Evolutionary conservation across 225 moss, liverwort and hornwort genomes (phyloP).

Genomic region (Marchantia polymorpha): DNA sequence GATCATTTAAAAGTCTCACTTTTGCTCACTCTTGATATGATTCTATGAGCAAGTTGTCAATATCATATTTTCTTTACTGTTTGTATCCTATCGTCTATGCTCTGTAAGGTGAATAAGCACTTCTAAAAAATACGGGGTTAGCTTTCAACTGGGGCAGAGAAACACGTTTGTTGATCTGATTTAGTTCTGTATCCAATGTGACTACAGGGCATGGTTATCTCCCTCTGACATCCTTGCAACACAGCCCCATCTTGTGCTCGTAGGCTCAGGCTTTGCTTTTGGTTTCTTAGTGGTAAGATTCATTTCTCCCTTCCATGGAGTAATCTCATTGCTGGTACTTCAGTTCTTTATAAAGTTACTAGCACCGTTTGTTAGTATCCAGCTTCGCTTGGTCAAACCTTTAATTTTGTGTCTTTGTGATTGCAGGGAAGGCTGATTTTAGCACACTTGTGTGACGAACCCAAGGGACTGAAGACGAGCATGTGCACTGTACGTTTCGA

Average conservation of each 20-base stretch:
- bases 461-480: slow-evolving; percentile 93
- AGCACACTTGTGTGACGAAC: slow-evolving; percentile 93
- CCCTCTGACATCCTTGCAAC: slow-evolving; percentile 67
- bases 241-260: slow-evolving; percentile 82
- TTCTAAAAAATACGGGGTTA: too few species aligned
- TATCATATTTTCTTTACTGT: too few species aligned
- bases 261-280: slow-evolving; percentile 84
- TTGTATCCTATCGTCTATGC: too few species aligned
- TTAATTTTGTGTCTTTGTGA: background rate
- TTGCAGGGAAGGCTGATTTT: slow-evolving; percentile 84
- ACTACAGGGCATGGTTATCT: slow-evolving; percentile 69
- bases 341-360: background rate
- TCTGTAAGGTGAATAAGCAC: too few species aligned
- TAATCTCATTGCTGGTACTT: background rate
- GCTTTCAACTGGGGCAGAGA: too few species aligned
- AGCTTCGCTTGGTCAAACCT: background rate
- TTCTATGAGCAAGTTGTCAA: too few species aligned
- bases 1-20: background rate
- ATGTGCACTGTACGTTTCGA: slow-evolving; percentile 73
- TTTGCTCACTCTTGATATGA: background rate
- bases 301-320: background rate
- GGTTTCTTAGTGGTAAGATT: slow-evolving; percentile 75
- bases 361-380: background rate
- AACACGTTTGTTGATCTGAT: too few species aligned
- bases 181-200: background rate